phyloP scores from a whole-genome alignment of 179 eudicot species.

The Silene coronaria region DNA sequence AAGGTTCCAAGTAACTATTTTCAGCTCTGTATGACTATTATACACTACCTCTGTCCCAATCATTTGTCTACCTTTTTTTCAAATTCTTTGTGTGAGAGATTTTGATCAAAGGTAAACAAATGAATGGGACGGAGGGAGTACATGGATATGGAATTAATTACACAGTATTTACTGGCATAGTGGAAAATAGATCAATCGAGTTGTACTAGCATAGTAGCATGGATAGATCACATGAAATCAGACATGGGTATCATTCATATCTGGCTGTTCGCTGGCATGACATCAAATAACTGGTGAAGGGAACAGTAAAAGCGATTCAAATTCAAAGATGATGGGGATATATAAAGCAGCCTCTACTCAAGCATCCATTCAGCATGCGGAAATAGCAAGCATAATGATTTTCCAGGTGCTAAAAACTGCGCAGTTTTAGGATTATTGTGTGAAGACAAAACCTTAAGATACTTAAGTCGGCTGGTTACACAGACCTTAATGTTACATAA shows the following conservation, averaged over 20 bases:
- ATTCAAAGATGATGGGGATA: neutral
- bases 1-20: neutral
- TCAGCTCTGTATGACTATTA: neutral
- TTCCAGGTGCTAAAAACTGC: neutral
- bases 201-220: neutral
- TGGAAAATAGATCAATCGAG: neutral
- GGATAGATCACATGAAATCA: neutral
- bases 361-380: neutral
- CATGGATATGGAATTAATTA: neutral
- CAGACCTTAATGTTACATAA: neutral
- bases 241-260: neutral
- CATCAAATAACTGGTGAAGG: neutral
- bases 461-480: neutral
- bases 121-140: too few relatives aligned
- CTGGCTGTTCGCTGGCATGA: neutral
- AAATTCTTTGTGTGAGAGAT: too few relatives aligned
- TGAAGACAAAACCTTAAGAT: neutral
- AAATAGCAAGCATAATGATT: neutral
- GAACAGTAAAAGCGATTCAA: neutral
- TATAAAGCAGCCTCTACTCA: neutral
- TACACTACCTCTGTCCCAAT: too few relatives aligned
- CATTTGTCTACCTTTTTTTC: too few relatives aligned
- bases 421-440: neutral
- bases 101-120: too few relatives aligned
- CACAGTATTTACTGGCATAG: neutral